Percentiles rank a stretch among this genome's conserved stretches.
Evolutionary conservation across 2,329 filamentous ascomycete species (phyloP).

Genomic region (Pseudogymnoascus sp.): DNA sequence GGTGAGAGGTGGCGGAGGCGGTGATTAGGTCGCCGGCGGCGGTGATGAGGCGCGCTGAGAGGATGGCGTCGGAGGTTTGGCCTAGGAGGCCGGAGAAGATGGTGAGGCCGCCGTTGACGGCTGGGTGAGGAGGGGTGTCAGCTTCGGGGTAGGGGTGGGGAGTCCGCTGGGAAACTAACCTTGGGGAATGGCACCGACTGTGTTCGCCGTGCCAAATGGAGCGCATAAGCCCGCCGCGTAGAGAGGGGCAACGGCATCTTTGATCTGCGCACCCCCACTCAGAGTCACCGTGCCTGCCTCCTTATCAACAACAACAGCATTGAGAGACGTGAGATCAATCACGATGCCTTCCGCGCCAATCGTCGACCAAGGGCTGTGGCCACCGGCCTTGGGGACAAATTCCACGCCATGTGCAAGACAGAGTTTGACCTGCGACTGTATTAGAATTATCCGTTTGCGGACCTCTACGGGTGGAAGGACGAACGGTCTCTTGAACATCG

Average conservation of each 20-base stretch:
- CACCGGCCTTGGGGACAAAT: slow-evolving; percentile 21
- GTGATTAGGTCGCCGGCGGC: slow-evolving; percentile 20
- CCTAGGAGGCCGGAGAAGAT: slow-evolving; percentile 64
- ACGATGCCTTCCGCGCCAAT: slow-evolving; percentile 21
- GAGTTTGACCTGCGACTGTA: background rate
- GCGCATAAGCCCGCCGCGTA: slow-evolving; percentile 11
- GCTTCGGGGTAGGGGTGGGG: slow-evolving; percentile 18
- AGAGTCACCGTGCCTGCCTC: slow-evolving; percentile 14
- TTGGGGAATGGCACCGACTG: slow-evolving; percentile 25
- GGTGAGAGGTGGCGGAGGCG: slow-evolving; percentile 16
- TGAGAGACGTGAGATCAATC: slow-evolving; percentile 20
- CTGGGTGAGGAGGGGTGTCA: slow-evolving; percentile 52
- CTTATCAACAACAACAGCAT: slow-evolving; percentile 15
- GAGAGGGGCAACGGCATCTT: slow-evolving; percentile 16
- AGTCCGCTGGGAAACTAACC: slow-evolving; percentile 23
- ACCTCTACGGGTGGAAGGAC: background rate
- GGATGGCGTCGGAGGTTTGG: slow-evolving; percentile 60
- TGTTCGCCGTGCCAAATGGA: slow-evolving; percentile 26
- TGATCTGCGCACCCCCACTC: slow-evolving; percentile 14
- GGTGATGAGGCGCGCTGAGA: slow-evolving; percentile 43
- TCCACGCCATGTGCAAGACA: slow-evolving; percentile 11
- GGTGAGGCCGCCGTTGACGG: slow-evolving; percentile 70
- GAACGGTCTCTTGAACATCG: slow-evolving; percentile 15
- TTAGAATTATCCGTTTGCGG: background rate
- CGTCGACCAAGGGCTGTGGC: slow-evolving; percentile 23